Base-by-base conservation (phyloP, 2,329 filamentous ascomycete species). In the Trichothecium sympodiale region DNA sequence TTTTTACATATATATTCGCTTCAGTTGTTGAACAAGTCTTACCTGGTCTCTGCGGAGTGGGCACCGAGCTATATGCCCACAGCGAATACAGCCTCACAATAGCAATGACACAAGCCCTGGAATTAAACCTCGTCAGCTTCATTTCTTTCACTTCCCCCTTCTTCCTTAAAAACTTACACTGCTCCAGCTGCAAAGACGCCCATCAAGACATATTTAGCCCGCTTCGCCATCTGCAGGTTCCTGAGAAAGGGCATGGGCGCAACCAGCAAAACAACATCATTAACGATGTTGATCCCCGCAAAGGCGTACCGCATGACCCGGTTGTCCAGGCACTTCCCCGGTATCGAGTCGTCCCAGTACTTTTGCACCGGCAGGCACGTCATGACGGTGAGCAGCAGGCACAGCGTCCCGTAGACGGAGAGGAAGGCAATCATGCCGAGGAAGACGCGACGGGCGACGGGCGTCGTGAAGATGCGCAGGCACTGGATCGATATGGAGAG, bases 201-300 rank as follows among this genome's bases (percentile, higher is more conserved):
- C 43, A 52, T 59, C 44, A 70, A 47, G 1, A 61, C 61, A 20
- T 62, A 41, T 27, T 64, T 63, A 30, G 63, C 60, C 12, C 52
- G 53, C 35, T 52, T 50, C 0, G 55, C 51, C 8, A 64, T 55
- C 28, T 60, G 47, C 14, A 64, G 49, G 13, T 48, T 49, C 4
- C 53, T 46, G 10, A 57, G 46, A 31, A 54, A 47, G 5, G 54
- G 54, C 20, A 55, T 34, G 0, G 54, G 54, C 9, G 54, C 35
- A 8, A 46, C 17, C 1, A 55, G 41, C n/a, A 56, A 41, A 10
- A 47, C 33, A 30, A 56, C 41, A 31, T 57, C 54, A 34, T 54
- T 56, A 2, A 49, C 3, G 33, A 56, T 56, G 35, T 57, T 56
- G 17, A 53, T 47, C 13, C 46, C 52, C 12, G 48, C 53, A 4